These are phyloP conservation scores for Bullera alba DNA, from an alignment of 768 basidiomycete genomes.

Conservation along the genomic window DNA sequence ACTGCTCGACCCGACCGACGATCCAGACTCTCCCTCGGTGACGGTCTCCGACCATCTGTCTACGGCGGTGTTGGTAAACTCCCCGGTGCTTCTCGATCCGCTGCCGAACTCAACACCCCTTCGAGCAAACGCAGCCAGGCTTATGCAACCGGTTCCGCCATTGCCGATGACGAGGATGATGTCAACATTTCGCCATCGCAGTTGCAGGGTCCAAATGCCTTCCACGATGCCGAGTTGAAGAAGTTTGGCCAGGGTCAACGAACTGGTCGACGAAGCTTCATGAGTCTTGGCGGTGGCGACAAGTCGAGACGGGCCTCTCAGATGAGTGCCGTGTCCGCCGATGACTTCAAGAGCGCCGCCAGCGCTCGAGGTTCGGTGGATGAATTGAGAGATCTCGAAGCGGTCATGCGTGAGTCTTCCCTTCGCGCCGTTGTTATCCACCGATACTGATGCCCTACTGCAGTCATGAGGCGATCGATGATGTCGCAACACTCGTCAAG, in stretches of 20 bases:
- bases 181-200: slow-evolving; percentile 42
- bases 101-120: slow-evolving; percentile 29
- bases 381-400: slow-evolving; percentile 40
- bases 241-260: slow-evolving; percentile 10
- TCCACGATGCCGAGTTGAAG: slow-evolving; percentile 22
- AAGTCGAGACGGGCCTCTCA: slow-evolving; percentile 22
- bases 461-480: slow-evolving; percentile 36
- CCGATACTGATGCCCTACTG: neutral
- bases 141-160: slow-evolving; percentile 30
- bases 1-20: slow-evolving; percentile 32
- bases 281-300: slow-evolving; percentile 33
- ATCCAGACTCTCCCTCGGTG: slow-evolving; percentile 44
- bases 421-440: neutral
- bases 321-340: slow-evolving; percentile 16
- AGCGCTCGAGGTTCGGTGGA: slow-evolving; percentile 38
- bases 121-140: slow-evolving; percentile 10
- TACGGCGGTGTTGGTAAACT: slow-evolving; percentile 6
- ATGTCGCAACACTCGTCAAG: slow-evolving; percentile 37
- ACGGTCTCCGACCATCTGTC: slow-evolving; percentile 35
- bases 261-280: slow-evolving; percentile 18
- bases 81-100: slow-evolving; percentile 28
- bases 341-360: slow-evolving; percentile 40
- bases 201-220: slow-evolving; percentile 33
- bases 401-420: slow-evolving; percentile 38
- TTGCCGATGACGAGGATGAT: slow-evolving; percentile 34